Base-by-base conservation (phyloP, 2,329 filamentous ascomycete genomes). In the Zarea fungicola region DNA sequence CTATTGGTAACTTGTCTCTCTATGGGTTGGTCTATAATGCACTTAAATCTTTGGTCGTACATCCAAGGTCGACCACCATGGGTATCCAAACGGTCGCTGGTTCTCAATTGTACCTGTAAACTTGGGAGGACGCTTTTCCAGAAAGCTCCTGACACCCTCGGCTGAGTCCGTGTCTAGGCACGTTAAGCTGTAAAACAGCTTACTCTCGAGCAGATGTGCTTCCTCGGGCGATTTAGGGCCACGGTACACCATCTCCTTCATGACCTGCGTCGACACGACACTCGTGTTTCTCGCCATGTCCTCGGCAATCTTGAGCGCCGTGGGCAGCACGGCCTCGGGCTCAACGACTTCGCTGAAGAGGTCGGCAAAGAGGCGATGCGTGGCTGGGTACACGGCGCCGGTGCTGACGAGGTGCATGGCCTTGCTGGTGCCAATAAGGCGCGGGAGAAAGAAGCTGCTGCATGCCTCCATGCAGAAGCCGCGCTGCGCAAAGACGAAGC, bases 381-480 rank as follows among this genome's bases (percentile, higher is more conserved):
- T 59, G 14, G 74, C 71, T 4, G 68, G 67, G 59, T 84, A 85
- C 0, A 81, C 81, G 3, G 68, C 67, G 1, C 85, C 86, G 0
- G 85, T 89, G 4, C 85, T 87, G 36, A 80, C 71, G 25, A 87
- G 73, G 58, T 84, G 78, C 62, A 84, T 67, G 1, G 85, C 84
- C 54, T 77, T 75, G 13, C 76, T 76, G 48, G 76, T 70, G 50
- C 87, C 86, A 52, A 89, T 75, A 22, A 89, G 70, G 0, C 83
- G 76, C 3, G 86, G 85, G 29, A 90, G 72, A 70, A 87, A 90
- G 65, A 78, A 90, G 8, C 80, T 83, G 43, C 76, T 81, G 60
- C 79, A 84, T 1, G 83, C 85, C 65, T 91, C 87, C 78, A 87
- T 84, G 51, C 81, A 74, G 58, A 90, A 73, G 1, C 85, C 86